Evolutionary conservation across 352 stramenopile species (phyloP).

Genomic region (Phytopythium cucurbitacearum): DNA sequence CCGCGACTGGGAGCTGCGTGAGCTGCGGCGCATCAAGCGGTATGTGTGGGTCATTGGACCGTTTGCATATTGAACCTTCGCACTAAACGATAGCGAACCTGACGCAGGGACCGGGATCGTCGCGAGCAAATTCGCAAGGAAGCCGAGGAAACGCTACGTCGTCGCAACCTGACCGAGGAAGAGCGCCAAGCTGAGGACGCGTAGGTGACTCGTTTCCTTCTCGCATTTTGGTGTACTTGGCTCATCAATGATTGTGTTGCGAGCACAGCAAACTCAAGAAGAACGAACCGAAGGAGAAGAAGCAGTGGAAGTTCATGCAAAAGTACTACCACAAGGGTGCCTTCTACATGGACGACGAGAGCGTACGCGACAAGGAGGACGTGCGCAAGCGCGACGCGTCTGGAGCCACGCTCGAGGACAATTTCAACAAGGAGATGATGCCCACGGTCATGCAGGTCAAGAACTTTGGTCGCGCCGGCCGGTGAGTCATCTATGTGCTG

Average conservation of each 20-base stretch:
- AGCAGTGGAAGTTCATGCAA: constrained; percentile 94
- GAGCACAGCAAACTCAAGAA: constrained; percentile 72
- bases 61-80: too few species aligned
- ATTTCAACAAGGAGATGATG: constrained; percentile 92
- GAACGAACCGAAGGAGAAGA: constrained; percentile 75
- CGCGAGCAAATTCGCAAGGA: constrained; percentile 81
- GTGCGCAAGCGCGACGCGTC: constrained; percentile 89
- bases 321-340: constrained; percentile 99
- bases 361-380: constrained; percentile 84
- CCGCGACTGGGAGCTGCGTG: constrained; percentile 91
- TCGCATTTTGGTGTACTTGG: background rate
- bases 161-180: constrained; percentile 95
- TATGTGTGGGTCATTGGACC: constrained; percentile 9
- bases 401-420: constrained; percentile 90
- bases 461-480: constrained; percentile 96
- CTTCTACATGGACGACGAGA: constrained; percentile 97
- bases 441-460: constrained; percentile 97
- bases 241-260: background rate
- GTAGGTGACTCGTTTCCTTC: constrained; percentile 20
- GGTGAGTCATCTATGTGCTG: constrained; percentile 34
- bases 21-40: constrained; percentile 91
- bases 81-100: too few species aligned
- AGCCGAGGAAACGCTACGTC: constrained; percentile 78
- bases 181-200: constrained; percentile 92
- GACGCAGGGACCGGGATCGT: constrained; percentile 73